Conservation (phyloP, 495 filamentous ascomycete species). For the Penicillium roqueforti region DNA sequence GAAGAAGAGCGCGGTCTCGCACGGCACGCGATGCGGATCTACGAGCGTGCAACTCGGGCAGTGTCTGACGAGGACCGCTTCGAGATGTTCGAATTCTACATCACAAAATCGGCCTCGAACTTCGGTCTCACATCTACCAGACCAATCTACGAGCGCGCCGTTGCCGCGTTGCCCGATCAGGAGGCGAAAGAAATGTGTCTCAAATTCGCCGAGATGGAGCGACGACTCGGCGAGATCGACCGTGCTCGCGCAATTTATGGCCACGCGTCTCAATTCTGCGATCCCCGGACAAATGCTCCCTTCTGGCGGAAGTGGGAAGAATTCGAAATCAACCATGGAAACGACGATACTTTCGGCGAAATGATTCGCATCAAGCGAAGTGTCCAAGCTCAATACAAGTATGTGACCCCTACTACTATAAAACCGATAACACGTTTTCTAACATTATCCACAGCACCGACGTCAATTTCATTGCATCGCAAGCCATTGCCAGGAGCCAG, state of each 20-base stretch:
- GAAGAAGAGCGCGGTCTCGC: constrained; percentile 96
- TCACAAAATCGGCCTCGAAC: constrained; percentile 97
- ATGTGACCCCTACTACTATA: constrained; percentile 25
- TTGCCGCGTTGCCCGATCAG: constrained; percentile 83
- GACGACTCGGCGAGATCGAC: constrained; percentile 93
- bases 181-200: constrained; percentile 98
- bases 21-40: constrained; percentile 98
- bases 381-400: constrained; percentile 95
- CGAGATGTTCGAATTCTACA: constrained; percentile 99
- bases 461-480: constrained; percentile 96
- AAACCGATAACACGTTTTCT: constrained; percentile 11
- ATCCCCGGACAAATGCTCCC: constrained; percentile 79
- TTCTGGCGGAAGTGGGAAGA: constrained; percentile 98
- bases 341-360: constrained; percentile 99
- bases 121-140: constrained; percentile 95
- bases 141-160: constrained; percentile 93
- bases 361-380: constrained; percentile 97
- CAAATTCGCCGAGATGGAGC: constrained; percentile 99
- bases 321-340: constrained; percentile 96
- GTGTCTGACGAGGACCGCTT: constrained; percentile 92
- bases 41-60: constrained; percentile 92
- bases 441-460: constrained; percentile 60
- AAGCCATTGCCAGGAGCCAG: constrained; percentile 83
- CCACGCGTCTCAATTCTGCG: constrained; percentile 95
- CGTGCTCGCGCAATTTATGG: constrained; percentile 92